Evolutionary conservation across 2,329 filamentous ascomycete species (phyloP).

Genomic region (Talaromyces sp.): DNA sequence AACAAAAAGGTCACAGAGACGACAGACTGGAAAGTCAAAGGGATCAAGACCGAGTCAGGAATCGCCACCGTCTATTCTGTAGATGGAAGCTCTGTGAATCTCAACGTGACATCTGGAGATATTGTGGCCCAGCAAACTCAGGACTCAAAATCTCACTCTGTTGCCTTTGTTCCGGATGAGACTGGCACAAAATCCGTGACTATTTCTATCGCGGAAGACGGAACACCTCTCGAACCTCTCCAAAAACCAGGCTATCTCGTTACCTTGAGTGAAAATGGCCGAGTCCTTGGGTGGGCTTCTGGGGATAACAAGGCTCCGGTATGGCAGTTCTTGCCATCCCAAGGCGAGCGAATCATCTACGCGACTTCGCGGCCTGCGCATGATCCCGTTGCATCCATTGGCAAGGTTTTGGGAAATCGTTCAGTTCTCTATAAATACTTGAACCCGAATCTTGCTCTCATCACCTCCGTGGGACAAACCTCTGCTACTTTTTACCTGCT

Average conservation of each 20-base stretch:
- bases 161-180: constrained; percentile 25
- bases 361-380: constrained; percentile 65
- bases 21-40: constrained; percentile 60
- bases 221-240: constrained; percentile 24
- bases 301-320: constrained; percentile 36
- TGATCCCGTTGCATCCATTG: constrained; percentile 90
- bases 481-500: constrained; percentile 70
- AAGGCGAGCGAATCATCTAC: constrained; percentile 61
- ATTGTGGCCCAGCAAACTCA: constrained; percentile 27
- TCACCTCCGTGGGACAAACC: constrained; percentile 61
- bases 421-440: constrained; percentile 97
- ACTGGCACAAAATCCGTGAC: constrained; percentile 16
- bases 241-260: constrained; percentile 33
- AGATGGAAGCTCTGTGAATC: constrained; percentile 56
- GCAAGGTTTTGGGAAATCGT: constrained; percentile 83
- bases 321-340: constrained; percentile 69
- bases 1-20: constrained; percentile 59
- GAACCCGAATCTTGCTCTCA: constrained; percentile 75
- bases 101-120: constrained; percentile 40
- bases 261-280: constrained; percentile 35
- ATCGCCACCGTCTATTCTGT: constrained; percentile 54
- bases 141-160: constrained; percentile 23
- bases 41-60: constrained; percentile 58
- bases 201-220: constrained; percentile 31
- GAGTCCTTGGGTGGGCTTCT: constrained; percentile 39